A percentile compares a stretch with the other conserved stretches of the same genome.
Evolutionary conservation across 371 early-diverging fungal species (phyloP).

Genomic region (Parasitella parasitica): DNA sequence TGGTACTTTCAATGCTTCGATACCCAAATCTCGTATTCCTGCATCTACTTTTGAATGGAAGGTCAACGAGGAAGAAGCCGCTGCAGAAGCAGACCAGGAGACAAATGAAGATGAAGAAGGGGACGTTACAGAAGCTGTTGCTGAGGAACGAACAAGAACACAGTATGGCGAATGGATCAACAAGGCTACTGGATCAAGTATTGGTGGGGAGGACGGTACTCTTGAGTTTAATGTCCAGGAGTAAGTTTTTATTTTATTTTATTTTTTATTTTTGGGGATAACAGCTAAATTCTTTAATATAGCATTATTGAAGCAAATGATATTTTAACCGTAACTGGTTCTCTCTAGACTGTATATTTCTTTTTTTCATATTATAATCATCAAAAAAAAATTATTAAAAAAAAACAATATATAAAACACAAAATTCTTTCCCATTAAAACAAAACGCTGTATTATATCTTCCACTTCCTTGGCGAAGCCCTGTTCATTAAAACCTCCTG

Average conservation of each 20-base stretch:
- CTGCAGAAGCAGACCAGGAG: conserved; percentile 36
- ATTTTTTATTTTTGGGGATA: not conserved
- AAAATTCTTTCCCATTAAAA: not conserved
- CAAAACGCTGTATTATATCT: not conserved
- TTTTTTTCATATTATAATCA: not conserved
- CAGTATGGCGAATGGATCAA: conserved; percentile 63
- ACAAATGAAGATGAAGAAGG: conserved; percentile 23
- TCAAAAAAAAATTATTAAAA: not conserved
- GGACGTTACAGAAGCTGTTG: conserved; percentile 12
- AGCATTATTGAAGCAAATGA: conserved; percentile 75
- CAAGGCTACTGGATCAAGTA: conserved; percentile 51
- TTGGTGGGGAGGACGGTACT: conserved; percentile 57
- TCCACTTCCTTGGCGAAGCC: conserved; percentile 64
- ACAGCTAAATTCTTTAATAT: not conserved
- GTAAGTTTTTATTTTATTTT: conserved; percentile 42
- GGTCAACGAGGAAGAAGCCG: conserved; percentile 34
- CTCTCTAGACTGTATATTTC: conserved; percentile 42
- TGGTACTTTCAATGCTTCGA: conserved; percentile 94
- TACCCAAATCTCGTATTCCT: conserved; percentile 81
- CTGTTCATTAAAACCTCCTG: conserved; percentile 71
- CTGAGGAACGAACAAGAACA: conserved; percentile 36
- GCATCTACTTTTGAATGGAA: conserved; percentile 73
- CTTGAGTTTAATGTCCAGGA: conserved; percentile 62
- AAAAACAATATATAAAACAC: not conserved
- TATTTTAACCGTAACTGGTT: conserved; percentile 74